A percentile compares a stretch with the other conserved stretches of the same genome.
Evolutionary conservation across 1,284 basidiomycete species (phyloP).

Genomic region (Trametes versicolor): DNA sequence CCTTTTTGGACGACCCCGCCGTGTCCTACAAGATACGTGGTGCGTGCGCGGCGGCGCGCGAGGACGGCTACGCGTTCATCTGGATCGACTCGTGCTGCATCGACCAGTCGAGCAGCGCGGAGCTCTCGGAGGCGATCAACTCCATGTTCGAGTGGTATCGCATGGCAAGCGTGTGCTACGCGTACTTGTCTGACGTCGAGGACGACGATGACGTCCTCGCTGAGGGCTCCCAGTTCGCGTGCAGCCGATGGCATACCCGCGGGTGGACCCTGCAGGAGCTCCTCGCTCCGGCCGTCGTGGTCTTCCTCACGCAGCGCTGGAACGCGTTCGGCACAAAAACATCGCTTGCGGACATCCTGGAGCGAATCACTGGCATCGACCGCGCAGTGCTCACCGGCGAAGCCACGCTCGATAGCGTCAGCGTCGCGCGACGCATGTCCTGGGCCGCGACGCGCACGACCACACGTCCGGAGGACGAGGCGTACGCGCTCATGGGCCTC

Average conservation of each 20-base stretch:
- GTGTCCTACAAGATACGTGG: slow-evolving; percentile 13
- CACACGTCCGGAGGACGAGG: slow-evolving; percentile 15
- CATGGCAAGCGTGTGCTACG: slow-evolving; percentile 16
- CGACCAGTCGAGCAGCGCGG: slow-evolving; percentile 23
- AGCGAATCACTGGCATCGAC: slow-evolving; percentile 8
- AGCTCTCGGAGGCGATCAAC: slow-evolving; percentile 20
- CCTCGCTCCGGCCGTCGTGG: slow-evolving; percentile 15
- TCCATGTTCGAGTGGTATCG: slow-evolving; percentile 21
- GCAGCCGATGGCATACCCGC: slow-evolving; percentile 7
- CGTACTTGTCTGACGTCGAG: slow-evolving; percentile 18
- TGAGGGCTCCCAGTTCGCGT: slow-evolving; percentile 5
- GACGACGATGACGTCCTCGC: slow-evolving; percentile 11
- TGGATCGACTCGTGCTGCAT: slow-evolving; percentile 26
- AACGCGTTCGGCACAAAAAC: slow-evolving; percentile 9
- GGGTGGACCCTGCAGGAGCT: slow-evolving; percentile 21
- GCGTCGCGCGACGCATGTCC: slow-evolving; percentile 19
- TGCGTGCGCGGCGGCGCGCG: slow-evolving; percentile 6
- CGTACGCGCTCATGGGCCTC: slow-evolving; percentile 20
- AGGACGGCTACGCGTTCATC: slow-evolving; percentile 10
- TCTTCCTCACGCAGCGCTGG: slow-evolving; percentile 15
- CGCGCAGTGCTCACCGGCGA: slow-evolving; percentile 7
- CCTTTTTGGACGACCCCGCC: slow-evolving; percentile 3
- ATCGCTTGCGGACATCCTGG: slow-evolving; percentile 6
- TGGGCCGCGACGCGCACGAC: slow-evolving; percentile 17
- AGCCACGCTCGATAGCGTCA: slow-evolving; percentile 7